A percentile compares a stretch with the other conserved stretches of the same genome.
Conservation (phyloP, 2,329 filamentous ascomycete species). For the Colletotrichum sp. region DNA sequence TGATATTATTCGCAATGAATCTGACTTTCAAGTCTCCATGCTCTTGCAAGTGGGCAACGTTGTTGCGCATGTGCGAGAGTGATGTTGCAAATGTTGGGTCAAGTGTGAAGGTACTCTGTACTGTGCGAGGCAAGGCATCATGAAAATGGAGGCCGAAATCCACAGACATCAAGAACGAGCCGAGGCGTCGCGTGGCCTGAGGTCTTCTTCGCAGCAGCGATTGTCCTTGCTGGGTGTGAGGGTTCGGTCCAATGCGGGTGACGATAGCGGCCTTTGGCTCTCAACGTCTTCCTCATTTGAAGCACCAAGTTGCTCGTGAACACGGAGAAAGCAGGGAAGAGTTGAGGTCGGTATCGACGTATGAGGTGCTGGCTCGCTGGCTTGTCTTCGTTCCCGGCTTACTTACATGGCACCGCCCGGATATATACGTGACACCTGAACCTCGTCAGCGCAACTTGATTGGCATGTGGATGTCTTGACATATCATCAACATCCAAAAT, state of each 20-base stretch:
- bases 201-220: neutral
- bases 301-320: neutral
- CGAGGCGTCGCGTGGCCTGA: neutral
- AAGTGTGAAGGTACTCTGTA: neutral
- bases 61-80: neutral
- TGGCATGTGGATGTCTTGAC: neutral
- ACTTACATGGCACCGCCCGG: conserved; percentile 10
- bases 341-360: neutral
- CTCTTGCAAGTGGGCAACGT: neutral
- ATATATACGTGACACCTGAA: conserved; percentile 16
- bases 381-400: conserved; percentile 7
- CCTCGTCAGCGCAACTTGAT: conserved; percentile 3
- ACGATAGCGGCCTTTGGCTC: neutral
- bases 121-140: neutral
- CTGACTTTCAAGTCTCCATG: neutral
- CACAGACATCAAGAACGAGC: neutral
- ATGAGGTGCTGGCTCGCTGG: neutral
- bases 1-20: neutral
- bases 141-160: neutral
- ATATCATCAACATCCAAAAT: neutral
- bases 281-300: neutral
- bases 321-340: neutral
- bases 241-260: neutral
- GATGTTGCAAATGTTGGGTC: neutral
- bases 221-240: neutral